A percentile compares a stretch with the other conserved stretches of the same genome.
These are phyloP conservation scores for Cladosporium sp. DNA, from an alignment of 2,329 filamentous ascomycete species.

Conservation along the genomic window DNA sequence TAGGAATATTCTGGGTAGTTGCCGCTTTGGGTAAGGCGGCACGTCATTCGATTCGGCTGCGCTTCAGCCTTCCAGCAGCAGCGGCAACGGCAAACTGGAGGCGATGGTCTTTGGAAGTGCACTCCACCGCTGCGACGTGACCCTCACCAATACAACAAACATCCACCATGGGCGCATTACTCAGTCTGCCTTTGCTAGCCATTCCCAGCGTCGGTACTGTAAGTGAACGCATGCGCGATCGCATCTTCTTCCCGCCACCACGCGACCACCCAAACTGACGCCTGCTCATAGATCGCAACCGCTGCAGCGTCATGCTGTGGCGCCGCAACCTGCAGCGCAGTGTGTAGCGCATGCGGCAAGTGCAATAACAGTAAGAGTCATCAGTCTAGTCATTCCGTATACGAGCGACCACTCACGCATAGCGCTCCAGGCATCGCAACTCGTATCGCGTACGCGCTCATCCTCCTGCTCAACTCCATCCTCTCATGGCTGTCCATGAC, in stretches of 20 bases:
- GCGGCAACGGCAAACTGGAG: not conserved
- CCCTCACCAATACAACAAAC: not conserved
- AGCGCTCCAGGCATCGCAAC: constrained; percentile 66
- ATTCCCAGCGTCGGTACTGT: constrained; percentile 83
- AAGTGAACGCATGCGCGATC: constrained; percentile 38
- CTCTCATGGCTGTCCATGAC: constrained; percentile 99
- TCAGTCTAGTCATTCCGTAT: no score
- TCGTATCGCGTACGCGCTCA: constrained; percentile 77
- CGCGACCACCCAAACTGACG: constrained; percentile 11
- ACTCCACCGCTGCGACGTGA: not conserved
- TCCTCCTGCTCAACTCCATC: constrained; percentile 94
- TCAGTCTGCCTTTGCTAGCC: constrained; percentile 85
- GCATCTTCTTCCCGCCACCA: not conserved
- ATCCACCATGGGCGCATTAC: constrained; percentile 74
- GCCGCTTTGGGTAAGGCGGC: constrained; percentile 3
- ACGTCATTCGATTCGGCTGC: constrained; percentile 5
- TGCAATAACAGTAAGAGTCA: constrained; percentile 68
- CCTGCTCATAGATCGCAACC: constrained; percentile 59
- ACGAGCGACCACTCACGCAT: not conserved
- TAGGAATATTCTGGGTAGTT: not conserved
- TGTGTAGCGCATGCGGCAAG: constrained; percentile 93
- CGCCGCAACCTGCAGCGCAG: constrained; percentile 90
- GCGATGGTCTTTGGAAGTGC: not conserved
- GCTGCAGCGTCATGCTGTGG: constrained; percentile 90
- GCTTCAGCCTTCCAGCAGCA: not conserved